Percentiles rank a stretch among this genome's conserved stretches.
Conservation (phyloP, 2,329 filamentous ascomycete genomes). For the Aspergillus unguis region DNA sequence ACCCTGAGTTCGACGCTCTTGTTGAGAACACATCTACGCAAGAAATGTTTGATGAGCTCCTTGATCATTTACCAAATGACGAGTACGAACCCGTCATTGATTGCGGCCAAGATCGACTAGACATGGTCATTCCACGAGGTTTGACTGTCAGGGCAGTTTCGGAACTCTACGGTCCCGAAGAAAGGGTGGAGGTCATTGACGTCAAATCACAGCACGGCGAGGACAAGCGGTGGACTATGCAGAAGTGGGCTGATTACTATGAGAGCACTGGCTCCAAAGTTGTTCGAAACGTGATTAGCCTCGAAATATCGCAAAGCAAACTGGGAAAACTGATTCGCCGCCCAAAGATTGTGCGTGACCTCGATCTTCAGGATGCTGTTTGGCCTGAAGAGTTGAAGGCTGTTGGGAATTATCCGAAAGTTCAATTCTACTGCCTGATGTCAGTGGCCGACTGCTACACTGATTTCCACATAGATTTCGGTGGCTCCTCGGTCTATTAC, state of each 20-base stretch:
- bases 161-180: conserved; percentile 61
- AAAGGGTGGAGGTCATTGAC: conserved; percentile 64
- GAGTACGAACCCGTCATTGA: conserved; percentile 49
- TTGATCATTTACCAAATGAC: conserved; percentile 29
- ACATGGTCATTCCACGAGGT: conserved; percentile 65
- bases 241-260: conserved; percentile 67
- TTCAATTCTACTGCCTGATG: conserved; percentile 69
- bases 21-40: conserved; percentile 35
- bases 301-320: conserved; percentile 64
- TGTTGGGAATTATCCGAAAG: conserved; percentile 58
- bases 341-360: conserved; percentile 63
- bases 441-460: conserved; percentile 69
- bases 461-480: conserved; percentile 70
- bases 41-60: conserved; percentile 40
- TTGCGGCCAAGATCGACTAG: conserved; percentile 62
- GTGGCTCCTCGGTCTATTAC: conserved; percentile 67
- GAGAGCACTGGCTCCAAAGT: conserved; percentile 58
- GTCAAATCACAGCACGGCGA: conserved; percentile 67
- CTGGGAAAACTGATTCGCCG: conserved; percentile 61
- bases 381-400: conserved; percentile 52
- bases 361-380: conserved; percentile 53
- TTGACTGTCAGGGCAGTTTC: conserved; percentile 62
- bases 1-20: conserved; percentile 27
- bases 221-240: conserved; percentile 63
- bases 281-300: conserved; percentile 66